Base-by-base conservation (phyloP, 331 rosid species). In the Rosa hybrid region DNA sequence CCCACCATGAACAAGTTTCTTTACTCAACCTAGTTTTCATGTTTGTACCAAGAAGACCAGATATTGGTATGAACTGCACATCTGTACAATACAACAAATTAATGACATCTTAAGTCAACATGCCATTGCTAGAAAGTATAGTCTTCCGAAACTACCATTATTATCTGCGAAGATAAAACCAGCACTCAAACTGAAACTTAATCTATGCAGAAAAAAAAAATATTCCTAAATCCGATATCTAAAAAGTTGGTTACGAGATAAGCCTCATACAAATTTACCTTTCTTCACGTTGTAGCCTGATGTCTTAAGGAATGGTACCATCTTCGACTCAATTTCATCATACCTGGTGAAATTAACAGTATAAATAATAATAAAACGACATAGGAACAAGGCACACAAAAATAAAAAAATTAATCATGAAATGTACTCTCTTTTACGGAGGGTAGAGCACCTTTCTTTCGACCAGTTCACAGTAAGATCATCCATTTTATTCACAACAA, bases 231-330 rank as follows among this genome's bases (percentile, higher is more conserved):
- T 65, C 12, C 1, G 2, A 62, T 62, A 63, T 21, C 0, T 2
- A 21, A 20, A 41, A 62, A 76, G 10, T 8, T n/a, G 76, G 54
- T 42, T 45, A 20, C 0, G 25, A 75, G 72, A 63, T 38, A 48
- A 44, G 69, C 81, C 45, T 53, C 63, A 62, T 34, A 39, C 86
- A 91, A 97, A 98, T 90, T 39, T 93, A 91, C 99, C 99, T 93
- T 96, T 96, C 86, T 90, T 96, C 74, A 93, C 97, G 46, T 93
- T 96, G 91, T 96, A 96, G 74, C 99, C 98, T 6, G 99, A 96
- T 63, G 85, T 60, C 86, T 64, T 93, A 27, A 96, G 85, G 84
- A 96, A 96, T n/a, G 99, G 99, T 25, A 77, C 21, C 98, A 96
- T 89, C 91, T 96, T 96, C 25, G 92, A 73, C 86, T 89, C 99